Conservation (phyloP, 2,329 filamentous ascomycete species). For the Talaromyces sp. region DNA sequence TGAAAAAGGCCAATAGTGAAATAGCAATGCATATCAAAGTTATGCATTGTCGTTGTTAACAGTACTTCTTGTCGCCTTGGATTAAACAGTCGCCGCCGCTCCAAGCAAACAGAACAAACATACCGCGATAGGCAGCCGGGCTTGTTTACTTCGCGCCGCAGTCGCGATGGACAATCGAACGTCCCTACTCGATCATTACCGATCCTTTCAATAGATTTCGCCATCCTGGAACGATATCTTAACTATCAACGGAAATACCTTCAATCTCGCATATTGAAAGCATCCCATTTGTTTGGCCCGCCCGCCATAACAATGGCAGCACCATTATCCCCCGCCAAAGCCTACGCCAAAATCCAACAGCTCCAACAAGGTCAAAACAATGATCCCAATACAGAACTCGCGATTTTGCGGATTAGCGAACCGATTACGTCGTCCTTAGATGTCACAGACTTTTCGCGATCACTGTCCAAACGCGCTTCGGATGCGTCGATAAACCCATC, state of each 20-base stretch:
- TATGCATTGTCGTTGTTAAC: background rate
- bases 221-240: background rate
- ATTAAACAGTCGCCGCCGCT: background rate
- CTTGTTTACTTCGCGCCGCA: conserved; percentile 1
- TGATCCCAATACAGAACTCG: conserved; percentile 48
- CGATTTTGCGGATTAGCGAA: conserved; percentile 71
- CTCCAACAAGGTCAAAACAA: conserved; percentile 34
- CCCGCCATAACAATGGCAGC: conserved; percentile 13
- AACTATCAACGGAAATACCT: background rate
- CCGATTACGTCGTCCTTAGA: conserved; percentile 52
- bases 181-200: background rate
- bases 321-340: conserved; percentile 17
- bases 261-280: background rate
- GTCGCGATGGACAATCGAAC: background rate
- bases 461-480: conserved; percentile 55
- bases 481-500: conserved; percentile 63
- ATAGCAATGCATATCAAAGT: background rate
- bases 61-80: background rate
- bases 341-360: conserved; percentile 42
- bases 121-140: conserved; percentile 2
- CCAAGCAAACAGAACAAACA: conserved; percentile 14
- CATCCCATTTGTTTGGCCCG: background rate
- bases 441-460: conserved; percentile 17
- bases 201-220: background rate
- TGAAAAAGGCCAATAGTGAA: background rate